phyloP scores from a whole-genome alignment of 139 green algal species.

The Tetraselmis chui region DNA sequence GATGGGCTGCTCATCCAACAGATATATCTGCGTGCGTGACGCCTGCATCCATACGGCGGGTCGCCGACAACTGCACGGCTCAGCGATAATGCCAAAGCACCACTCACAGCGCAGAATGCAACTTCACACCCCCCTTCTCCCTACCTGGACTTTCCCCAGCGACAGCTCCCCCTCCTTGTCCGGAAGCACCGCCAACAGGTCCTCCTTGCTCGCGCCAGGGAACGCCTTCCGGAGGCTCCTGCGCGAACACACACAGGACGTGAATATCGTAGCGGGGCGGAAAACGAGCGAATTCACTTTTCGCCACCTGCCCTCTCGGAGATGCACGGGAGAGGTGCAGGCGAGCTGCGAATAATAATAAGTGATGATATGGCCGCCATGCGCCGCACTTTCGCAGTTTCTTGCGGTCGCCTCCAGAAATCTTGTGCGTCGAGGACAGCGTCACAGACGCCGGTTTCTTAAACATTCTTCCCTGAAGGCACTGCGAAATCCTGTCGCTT shows the following conservation, averaged over 20 bases:
- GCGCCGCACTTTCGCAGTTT: not conserved
- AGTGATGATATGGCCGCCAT: not conserved
- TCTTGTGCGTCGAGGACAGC: not conserved
- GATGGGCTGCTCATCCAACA: conserved; percentile 19
- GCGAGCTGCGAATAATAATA: not conserved
- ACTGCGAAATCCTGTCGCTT: too few species aligned
- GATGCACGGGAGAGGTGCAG: not conserved
- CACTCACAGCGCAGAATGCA: conserved; percentile 7
- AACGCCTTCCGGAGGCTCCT: conserved; percentile 34
- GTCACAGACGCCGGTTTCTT: not conserved
- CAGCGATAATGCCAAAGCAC: not conserved
- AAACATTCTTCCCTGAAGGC: too few species aligned
- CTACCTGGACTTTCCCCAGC: conserved; percentile 35
- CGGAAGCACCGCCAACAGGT: conserved; percentile 39
- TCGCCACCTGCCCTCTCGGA: not conserved
- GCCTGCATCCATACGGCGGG: not conserved
- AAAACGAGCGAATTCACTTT: too few species aligned
- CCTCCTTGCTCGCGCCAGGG: conserved; percentile 3
- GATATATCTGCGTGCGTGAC: not conserved
- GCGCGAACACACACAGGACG: not conserved
- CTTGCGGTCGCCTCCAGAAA: not conserved
- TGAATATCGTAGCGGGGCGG: too few species aligned
- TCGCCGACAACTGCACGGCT: not conserved
- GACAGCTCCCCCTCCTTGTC: conserved; percentile 48
- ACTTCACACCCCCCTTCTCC: conserved; percentile 32